Evolutionary conservation across 2,329 filamentous ascomycete species (phyloP).

Genomic region (Pseudonectria foliicola): DNA sequence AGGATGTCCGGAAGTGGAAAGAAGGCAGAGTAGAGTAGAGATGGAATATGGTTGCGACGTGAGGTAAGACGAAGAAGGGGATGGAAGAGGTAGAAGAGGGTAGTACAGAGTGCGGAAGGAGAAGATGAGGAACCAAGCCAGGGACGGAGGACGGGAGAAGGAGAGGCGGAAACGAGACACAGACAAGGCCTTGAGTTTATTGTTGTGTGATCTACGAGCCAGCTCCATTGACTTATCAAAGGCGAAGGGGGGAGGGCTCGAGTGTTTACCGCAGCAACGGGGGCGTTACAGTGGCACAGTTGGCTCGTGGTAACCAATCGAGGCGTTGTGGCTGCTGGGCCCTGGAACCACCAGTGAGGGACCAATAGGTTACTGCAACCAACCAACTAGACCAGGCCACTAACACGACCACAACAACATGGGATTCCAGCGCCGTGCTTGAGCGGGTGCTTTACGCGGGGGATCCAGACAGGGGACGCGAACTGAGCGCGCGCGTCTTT

Average conservation of each 20-base stretch:
- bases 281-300: background rate
- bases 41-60: slow-evolving; percentile 4
- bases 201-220: slow-evolving; percentile 6
- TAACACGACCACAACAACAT: background rate
- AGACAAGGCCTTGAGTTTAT: no score
- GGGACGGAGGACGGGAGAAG: background rate
- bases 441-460: slow-evolving; percentile 30
- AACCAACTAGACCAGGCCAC: no score
- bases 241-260: slow-evolving; percentile 6
- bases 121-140: background rate
- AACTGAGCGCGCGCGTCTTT: slow-evolving; percentile 22
- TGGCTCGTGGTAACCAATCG: background rate
- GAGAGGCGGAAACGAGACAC: background rate
- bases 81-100: slow-evolving; percentile 4
- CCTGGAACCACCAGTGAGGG: no score
- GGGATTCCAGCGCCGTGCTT: background rate
- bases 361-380: no score
- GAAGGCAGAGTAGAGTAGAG: background rate
- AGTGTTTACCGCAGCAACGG: slow-evolving; percentile 29
- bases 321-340: background rate
- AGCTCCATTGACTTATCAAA: slow-evolving; percentile 7
- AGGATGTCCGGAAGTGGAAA: background rate
- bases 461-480: no score
- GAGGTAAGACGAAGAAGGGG: slow-evolving; percentile 9
- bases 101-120: slow-evolving; percentile 1